These are phyloP conservation scores for Plasmodium fragile DNA, from an alignment of 169 alveolate species.

Conservation along the genomic window DNA sequence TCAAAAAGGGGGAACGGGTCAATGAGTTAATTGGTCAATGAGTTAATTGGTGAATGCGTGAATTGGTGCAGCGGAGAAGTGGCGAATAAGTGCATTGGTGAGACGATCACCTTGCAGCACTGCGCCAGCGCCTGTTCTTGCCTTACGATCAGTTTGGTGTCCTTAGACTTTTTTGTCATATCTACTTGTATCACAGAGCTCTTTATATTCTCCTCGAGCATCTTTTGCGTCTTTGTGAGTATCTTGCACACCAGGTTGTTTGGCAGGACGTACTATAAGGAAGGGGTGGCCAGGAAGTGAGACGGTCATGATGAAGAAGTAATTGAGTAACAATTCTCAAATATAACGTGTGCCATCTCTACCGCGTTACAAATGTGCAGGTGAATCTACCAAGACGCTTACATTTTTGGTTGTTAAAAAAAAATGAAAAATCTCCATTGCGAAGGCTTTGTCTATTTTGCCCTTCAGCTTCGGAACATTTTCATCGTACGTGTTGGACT, in stretches of 20 bases:
- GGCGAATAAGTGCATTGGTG: no score
- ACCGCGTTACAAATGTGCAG: background rate
- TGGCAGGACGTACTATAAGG: constrained; percentile 35
- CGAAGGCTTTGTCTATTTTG: constrained; percentile 43
- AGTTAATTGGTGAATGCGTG: no score
- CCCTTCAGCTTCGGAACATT: constrained; percentile 52
- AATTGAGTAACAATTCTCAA: background rate
- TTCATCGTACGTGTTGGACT: background rate
- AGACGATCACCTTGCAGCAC: background rate
- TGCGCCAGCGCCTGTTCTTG: background rate
- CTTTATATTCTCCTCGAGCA: constrained; percentile 61
- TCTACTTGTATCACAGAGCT: constrained; percentile 51
- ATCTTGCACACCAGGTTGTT: constrained; percentile 21
- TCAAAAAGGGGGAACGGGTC: constrained; percentile 1
- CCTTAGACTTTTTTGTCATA: constrained; percentile 32
- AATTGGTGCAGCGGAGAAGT: no score
- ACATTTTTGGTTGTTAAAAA: constrained; percentile 47
- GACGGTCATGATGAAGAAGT: background rate
- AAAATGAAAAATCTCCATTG: constrained; percentile 42
- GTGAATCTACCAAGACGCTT: background rate
- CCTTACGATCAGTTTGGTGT: constrained; percentile 49
- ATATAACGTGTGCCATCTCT: background rate
- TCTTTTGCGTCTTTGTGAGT: constrained; percentile 26
- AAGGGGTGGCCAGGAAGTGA: no score
- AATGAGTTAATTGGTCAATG: no score